Evolutionary conservation across 2,329 filamentous ascomycete genomes (phyloP), one percentile per base, ranked within the genome.

Genomic region (Allantophomopsis lycopodina): DNA sequence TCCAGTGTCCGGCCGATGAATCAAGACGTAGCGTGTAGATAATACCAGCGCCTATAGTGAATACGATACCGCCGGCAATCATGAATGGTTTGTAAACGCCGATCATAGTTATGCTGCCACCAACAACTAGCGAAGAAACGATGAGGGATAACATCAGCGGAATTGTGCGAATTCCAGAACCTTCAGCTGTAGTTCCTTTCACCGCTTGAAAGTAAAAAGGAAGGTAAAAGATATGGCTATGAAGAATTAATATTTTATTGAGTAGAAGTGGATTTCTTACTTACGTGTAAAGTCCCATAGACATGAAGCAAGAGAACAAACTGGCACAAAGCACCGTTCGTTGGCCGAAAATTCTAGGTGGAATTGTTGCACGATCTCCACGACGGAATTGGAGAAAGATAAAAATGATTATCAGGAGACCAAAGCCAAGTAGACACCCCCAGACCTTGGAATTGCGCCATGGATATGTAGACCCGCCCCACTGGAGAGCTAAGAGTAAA

Each of bases 151-250:
- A 55, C 42, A 65, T 59, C 5, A 61, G 51, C 3, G 66, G 62
- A 28, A 69, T 57, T 14, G 59, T 62, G 23, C 55, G 50, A 12
- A 67, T 57, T 11, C 63, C 64, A 0, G 60, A 61, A 17, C 48
- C 46, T 35, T 59, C 58, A 2, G 63, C 57, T 10, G 49, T 54
- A 32, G 57, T 56, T 12, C 57, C 58, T 42, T 60, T 60, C 44
- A 71, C 58, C 23, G 61, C 59, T 55, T 72, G 65, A 51, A 72
- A 69, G 57, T 66, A 71, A 44, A 70, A 58, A 2, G 68, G 67
- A 10, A 69, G 51, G 43, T 66, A 66, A 52, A 70, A 57, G 45
- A 83, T 49, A 1, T 80, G 83, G 5, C 83, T 61, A 28, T 28
- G 11, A 28, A 45, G 23, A 5, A 17, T 13, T 17, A 36, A 4